Evolutionary conservation across 208 protist species (phyloP).

Genomic region (Trypanosoma conorhini): DNA sequence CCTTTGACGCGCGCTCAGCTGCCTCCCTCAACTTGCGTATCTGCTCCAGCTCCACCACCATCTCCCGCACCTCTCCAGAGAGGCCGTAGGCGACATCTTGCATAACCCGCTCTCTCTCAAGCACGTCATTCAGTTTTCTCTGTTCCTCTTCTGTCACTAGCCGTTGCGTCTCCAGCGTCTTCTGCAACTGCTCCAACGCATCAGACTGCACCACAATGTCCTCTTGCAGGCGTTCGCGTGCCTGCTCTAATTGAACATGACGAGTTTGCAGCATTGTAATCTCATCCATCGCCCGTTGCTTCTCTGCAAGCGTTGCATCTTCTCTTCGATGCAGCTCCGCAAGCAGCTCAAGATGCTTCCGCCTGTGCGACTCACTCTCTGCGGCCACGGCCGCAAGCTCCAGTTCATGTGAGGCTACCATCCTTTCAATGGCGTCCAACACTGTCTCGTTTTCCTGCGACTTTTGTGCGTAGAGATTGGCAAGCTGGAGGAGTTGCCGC

Average conservation of each 20-base stretch:
- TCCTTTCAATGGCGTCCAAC: constrained; percentile 40
- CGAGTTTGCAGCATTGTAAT: constrained; percentile 27
- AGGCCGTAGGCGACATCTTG: constrained; percentile 70
- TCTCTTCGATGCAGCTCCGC: constrained; percentile 34
- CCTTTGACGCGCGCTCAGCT: constrained; percentile 38
- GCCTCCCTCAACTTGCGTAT: constrained; percentile 30
- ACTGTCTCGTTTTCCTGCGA: constrained; percentile 26
- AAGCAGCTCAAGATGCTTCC: constrained; percentile 14
- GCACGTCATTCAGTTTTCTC: constrained; percentile 25
- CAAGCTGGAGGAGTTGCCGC: constrained; percentile 24
- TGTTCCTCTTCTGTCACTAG: constrained; percentile 23
- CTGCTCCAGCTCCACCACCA: constrained; percentile 63
- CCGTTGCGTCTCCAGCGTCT: constrained; percentile 19
- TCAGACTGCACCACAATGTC: constrained; percentile 58
- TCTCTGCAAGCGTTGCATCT: constrained; percentile 34
- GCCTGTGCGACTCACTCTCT: constrained; percentile 17
- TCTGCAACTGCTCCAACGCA: constrained; percentile 33
- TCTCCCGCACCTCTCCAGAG: constrained; percentile 65
- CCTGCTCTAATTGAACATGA: constrained; percentile 25
- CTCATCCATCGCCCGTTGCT: constrained; percentile 39
- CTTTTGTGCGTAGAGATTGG: constrained; percentile 19
- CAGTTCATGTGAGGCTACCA: constrained; percentile 37
- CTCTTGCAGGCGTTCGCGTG: constrained; percentile 48
- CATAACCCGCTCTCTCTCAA: constrained; percentile 57
- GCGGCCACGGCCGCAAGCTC: constrained; percentile 29